A percentile compares a stretch with the other conserved stretches of the same genome.
Evolutionary conservation across 257 asterid genomes (phyloP).

Genomic region (Striga asiatica): DNA sequence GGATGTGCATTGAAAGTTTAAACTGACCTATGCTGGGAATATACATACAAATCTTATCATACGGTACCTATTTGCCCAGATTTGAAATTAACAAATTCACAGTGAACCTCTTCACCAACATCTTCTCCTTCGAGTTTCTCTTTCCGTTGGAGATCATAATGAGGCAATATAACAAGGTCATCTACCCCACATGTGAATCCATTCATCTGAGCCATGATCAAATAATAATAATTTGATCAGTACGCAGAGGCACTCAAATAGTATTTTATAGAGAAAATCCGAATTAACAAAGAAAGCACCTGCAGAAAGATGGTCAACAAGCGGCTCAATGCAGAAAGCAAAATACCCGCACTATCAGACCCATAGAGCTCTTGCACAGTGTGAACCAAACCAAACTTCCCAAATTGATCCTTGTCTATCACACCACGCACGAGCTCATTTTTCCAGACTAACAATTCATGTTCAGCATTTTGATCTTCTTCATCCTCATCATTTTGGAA

Average conservation of each 20-base stretch:
- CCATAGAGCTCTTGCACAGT: constrained; percentile 96
- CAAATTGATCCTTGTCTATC: constrained; percentile 96
- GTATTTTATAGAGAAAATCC: neutral
- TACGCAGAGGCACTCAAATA: constrained; percentile 4
- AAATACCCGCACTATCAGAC: constrained; percentile 70
- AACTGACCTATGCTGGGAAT: too few relatives aligned
- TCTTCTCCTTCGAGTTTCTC: constrained; percentile 84
- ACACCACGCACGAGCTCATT: constrained; percentile 94
- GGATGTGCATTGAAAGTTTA: too few relatives aligned
- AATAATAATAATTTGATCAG: constrained; percentile 13
- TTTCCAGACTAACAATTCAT: constrained; percentile 63
- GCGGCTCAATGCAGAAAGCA: constrained; percentile 87
- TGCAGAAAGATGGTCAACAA: constrained; percentile 77
- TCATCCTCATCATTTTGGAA: constrained; percentile 34
- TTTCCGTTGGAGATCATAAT: constrained; percentile 61
- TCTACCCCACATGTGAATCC: constrained; percentile 96
- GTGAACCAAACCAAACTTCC: constrained; percentile 89
- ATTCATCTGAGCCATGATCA: constrained; percentile 44
- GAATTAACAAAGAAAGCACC: constrained; percentile 34
- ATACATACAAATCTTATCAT: constrained; percentile 1
- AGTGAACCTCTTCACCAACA: constrained; percentile 93
- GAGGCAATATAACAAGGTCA: constrained; percentile 78
- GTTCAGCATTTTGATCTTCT: constrained; percentile 63
- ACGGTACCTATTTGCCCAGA: constrained; percentile 70
- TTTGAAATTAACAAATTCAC: constrained; percentile 67